Percentiles rank a stretch among this genome's conserved stretches.
Conservation (phyloP, 176 grass and related monocot genomes). For the Ananas comosus region DNA sequence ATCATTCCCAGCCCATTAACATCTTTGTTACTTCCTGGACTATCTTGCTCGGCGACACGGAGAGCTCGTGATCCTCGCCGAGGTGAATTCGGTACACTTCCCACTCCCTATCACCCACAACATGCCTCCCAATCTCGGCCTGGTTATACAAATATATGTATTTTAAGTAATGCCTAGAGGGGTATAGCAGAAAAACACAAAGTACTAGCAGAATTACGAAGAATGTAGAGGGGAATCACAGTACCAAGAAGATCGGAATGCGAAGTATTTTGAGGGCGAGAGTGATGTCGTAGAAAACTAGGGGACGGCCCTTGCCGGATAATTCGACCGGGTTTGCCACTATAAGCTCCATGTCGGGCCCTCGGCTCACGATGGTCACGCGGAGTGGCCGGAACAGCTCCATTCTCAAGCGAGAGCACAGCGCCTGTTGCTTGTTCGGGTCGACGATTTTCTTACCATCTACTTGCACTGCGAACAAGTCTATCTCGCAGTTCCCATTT, state of each 20-base stretch:
- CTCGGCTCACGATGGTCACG: conserved; percentile 44
- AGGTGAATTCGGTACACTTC: conserved; percentile 68
- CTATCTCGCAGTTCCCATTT: conserved; percentile 55
- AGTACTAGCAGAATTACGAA: neutral
- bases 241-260: conserved; percentile 66
- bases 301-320: conserved; percentile 59
- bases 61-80: conserved; percentile 44
- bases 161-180: too few relatives aligned
- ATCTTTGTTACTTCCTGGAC: conserved; percentile 50
- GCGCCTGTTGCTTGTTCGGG: conserved; percentile 28
- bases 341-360: conserved; percentile 61
- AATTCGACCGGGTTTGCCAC: conserved; percentile 73
- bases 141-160: conserved; percentile 14
- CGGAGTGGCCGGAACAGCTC: conserved; percentile 44
- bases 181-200: too few relatives aligned
- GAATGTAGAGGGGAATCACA: neutral
- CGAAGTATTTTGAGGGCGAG: conserved; percentile 70
- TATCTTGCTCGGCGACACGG: conserved; percentile 29
- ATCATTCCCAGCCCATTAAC: conserved; percentile 75
- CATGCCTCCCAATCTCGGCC: conserved; percentile 74
- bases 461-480: conserved; percentile 68
- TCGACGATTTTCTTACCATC: conserved; percentile 68
- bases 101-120: conserved; percentile 57
- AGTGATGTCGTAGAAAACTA: conserved; percentile 78
- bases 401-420: conserved; percentile 46